A percentile compares a stretch with the other conserved stretches of the same genome.
Evolutionary conservation across 2,329 filamentous ascomycete genomes (phyloP).

Genomic region (Dothistroma septosporum): DNA sequence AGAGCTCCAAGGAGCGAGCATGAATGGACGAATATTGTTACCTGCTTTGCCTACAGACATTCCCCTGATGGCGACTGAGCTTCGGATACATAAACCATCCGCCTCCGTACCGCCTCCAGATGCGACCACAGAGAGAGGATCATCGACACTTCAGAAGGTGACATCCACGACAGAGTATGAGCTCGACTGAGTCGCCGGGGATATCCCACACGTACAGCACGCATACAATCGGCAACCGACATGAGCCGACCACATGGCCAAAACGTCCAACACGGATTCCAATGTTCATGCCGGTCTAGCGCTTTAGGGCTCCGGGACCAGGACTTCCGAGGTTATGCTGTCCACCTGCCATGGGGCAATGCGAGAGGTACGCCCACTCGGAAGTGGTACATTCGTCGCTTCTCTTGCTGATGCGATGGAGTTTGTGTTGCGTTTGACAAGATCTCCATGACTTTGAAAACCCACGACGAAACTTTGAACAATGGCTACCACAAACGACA

Average conservation of each 20-base stretch:
- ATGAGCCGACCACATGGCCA: background rate
- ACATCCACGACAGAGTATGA: too few species aligned
- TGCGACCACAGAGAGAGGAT: background rate
- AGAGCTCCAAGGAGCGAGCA: background rate
- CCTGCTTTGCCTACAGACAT: background rate
- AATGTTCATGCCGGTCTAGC: background rate
- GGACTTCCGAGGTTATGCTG: background rate
- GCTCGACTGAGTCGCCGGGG: background rate
- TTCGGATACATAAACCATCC: background rate
- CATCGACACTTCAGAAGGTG: too few species aligned
- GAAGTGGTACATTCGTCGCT: background rate
- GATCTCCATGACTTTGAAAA: too few species aligned
- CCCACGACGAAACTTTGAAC: too few species aligned
- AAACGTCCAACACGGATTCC: background rate
- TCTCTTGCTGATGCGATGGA: background rate
- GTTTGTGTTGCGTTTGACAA: too few species aligned
- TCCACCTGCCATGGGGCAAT: background rate
- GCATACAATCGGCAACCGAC: background rate
- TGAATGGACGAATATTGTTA: background rate
- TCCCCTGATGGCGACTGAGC: background rate
- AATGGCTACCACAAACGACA: slow-evolving; percentile 3
- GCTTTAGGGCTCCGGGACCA: background rate
- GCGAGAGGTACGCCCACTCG: background rate
- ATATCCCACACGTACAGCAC: background rate
- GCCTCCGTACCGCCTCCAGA: background rate